These are phyloP conservation scores for Sequoiadendron giganteum DNA, from an alignment of 75 land plant species.

Conservation along the genomic window DNA sequence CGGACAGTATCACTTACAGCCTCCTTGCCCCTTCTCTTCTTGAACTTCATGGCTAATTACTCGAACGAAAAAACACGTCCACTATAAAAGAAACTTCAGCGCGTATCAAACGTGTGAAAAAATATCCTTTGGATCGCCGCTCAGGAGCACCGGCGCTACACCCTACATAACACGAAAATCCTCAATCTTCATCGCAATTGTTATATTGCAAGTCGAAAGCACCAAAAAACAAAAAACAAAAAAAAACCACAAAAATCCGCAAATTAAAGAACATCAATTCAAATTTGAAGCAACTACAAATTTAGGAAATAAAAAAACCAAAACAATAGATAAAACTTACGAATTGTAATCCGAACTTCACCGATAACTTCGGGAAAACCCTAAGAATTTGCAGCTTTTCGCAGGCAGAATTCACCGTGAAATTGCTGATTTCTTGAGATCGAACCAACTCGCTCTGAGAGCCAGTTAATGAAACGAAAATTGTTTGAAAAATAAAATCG, in stretches of 20 bases:
- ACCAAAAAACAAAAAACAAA: neutral
- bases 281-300: neutral
- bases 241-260: no score
- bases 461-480: neutral
- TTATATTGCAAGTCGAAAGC: neutral
- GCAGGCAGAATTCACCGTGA: neutral
- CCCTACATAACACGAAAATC: neutral
- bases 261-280: neutral
- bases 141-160: neutral
- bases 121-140: neutral
- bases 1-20: constrained; percentile 25
- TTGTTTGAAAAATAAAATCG: neutral
- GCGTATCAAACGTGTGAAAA: neutral
- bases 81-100: neutral
- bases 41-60: constrained; percentile 40
- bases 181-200: neutral
- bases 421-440: neutral
- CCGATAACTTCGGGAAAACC: neutral
- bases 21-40: constrained; percentile 45
- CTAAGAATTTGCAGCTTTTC: neutral
- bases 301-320: neutral
- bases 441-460: neutral
- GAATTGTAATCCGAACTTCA: neutral
- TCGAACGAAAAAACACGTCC: constrained; percentile 6
- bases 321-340: neutral